Percentiles rank a stretch among this genome's conserved stretches.
Evolutionary conservation across 192 early-diverging fungal genomes (phyloP).

Genomic region (Chytriomyces sp.): DNA sequence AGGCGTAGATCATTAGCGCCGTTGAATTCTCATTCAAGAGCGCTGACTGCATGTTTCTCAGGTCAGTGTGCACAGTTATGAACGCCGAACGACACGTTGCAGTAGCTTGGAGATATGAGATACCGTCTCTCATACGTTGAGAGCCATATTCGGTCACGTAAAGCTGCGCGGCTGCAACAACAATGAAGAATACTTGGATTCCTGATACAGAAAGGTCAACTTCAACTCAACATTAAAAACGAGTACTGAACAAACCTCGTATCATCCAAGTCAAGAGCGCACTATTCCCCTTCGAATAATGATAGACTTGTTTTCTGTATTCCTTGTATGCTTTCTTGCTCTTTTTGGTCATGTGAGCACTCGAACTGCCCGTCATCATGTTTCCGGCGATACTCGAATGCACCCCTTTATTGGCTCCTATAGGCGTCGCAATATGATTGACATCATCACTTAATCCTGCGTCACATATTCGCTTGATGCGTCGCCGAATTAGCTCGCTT

Average conservation of each 20-base stretch:
- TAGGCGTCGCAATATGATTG: background rate
- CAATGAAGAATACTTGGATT: conserved; percentile 19
- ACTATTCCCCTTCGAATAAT: conserved; percentile 34
- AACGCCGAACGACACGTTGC: conserved; percentile 15
- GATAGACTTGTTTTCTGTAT: conserved; percentile 34
- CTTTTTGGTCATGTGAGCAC: conserved; percentile 23
- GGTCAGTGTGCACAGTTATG: conserved; percentile 1
- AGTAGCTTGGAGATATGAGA: background rate
- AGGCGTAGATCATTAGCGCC: background rate
- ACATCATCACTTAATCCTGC: conserved; percentile 34
- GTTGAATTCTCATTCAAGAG: background rate
- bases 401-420: background rate
- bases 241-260: background rate
- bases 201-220: conserved; percentile 3
- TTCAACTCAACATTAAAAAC: background rate
- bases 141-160: conserved; percentile 15
- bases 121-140: background rate
- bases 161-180: conserved; percentile 16
- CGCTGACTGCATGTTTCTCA: conserved; percentile 16
- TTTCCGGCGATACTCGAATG: background rate
- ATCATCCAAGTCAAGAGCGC: conserved; percentile 29
- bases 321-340: conserved; percentile 29
- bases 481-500: conserved; percentile 14
- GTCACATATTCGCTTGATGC: conserved; percentile 31
- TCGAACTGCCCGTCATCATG: background rate